Conservation (phyloP, 371 early-diverging fungal species). For the Dinochytrium kinnereticum region DNA sequence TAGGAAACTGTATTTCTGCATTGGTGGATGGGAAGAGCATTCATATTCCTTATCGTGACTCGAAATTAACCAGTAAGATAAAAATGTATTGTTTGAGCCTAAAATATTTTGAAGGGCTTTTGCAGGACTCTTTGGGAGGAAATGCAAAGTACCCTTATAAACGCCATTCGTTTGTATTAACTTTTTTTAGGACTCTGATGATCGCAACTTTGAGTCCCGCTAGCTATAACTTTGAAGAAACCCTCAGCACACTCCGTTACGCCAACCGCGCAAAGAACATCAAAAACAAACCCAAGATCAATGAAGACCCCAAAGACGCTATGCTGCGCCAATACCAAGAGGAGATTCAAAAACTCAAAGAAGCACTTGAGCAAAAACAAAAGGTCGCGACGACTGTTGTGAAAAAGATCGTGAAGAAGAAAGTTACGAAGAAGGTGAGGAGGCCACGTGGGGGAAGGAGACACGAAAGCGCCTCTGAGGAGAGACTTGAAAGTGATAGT, state of each 20-base stretch:
- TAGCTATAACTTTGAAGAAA: conserved; percentile 65
- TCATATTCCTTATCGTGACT: conserved; percentile 73
- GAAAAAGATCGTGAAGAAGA: conserved; percentile 53
- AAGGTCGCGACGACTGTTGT: conserved; percentile 51
- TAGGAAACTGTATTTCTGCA: conserved; percentile 74
- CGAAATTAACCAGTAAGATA: conserved; percentile 63
- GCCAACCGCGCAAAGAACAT: conserved; percentile 95
- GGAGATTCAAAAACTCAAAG: conserved; percentile 57
- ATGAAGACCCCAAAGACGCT: conserved; percentile 67
- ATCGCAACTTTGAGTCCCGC: conserved; percentile 65
- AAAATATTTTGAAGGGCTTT: conserved; percentile 44
- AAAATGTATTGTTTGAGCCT: neutral
- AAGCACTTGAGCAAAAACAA: conserved; percentile 49
- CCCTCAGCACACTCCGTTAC: conserved; percentile 92
- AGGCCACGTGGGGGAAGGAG: conserved; percentile 13
- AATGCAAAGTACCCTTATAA: conserved; percentile 51
- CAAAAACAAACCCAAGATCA: conserved; percentile 89
- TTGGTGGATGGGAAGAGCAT: conserved; percentile 62
- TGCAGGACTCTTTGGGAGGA: conserved; percentile 71
- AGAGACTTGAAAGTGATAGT: conserved; percentile 15
- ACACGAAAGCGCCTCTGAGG: neutral
- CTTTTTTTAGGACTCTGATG: conserved; percentile 54
- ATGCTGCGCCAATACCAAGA: conserved; percentile 60
- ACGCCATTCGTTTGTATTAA: no score
- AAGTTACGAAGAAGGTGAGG: conserved; percentile 37